Base-by-base conservation (phyloP, 176 grass and related monocot genomes). In the Carex kokanica region DNA sequence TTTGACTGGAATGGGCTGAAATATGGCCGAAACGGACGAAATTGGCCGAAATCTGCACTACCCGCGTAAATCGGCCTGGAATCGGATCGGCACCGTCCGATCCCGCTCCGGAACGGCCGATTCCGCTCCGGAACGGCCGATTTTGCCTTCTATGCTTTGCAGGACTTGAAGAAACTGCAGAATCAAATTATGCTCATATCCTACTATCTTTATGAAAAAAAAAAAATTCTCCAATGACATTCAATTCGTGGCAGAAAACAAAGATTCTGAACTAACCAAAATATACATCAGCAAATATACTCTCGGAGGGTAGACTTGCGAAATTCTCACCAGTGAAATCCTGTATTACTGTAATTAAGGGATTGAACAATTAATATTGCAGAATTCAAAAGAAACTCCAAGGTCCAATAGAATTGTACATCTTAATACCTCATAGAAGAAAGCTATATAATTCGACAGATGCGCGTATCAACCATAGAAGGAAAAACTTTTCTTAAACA, bases 391-490 rank as follows among this genome's bases (percentile, higher is more conserved):
- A 27, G 16, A 29, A 71, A 18, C 5, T 32, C 51, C 23, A 34
- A 56, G 25, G 73, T 78, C 17, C 18, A 49, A 55, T 18, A 78
- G 10, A 52, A 47, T 17, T 53, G 80, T 29, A 27, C 21, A 65
- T 53, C 41, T 53, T 82, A 81, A 16, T 81, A 81, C 57, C 73
- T 85, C 25, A 41, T 55, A 86, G 63, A 71, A 59, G 36, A 74
- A 36, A 57, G 34, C 74, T 90, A 95, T 82, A 98, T 14, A 49
- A 98, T 79, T 90, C 89, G 79, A 74, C 91, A 86, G 17, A 94
- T 86, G 12, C 87, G 88, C 4, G 92, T 95, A 68, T 98, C 95
- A 64, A 98, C 60, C n/a, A n/a, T n/a, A n/a, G n/a, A n/a, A n/a
- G n/a, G n/a, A n/a, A n/a, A n/a, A n/a, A n/a, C 1, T 27, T 27